These are phyloP conservation scores for Suillus occidentalis DNA, from an alignment of 768 basidiomycete genomes.

Conservation along the genomic window DNA sequence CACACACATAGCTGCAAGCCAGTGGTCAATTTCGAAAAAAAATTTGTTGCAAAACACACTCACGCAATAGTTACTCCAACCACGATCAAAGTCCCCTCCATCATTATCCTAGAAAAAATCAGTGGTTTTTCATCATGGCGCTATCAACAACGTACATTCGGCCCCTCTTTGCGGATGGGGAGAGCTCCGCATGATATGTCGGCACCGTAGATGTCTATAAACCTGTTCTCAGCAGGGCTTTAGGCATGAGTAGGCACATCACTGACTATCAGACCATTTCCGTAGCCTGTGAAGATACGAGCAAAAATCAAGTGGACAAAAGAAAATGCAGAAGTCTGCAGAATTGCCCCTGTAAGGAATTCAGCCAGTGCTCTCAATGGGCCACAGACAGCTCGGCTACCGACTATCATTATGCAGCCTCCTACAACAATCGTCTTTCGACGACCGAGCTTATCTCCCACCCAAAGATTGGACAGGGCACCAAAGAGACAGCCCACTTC, in stretches of 20 bases:
- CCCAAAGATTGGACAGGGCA: slow-evolving; percentile 41
- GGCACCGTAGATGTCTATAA: slow-evolving; percentile 43
- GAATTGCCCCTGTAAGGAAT: slow-evolving; percentile 26
- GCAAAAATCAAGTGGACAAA: slow-evolving; percentile 43
- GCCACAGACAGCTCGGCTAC: slow-evolving; percentile 10
- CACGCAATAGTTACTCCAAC: slow-evolving; percentile 42
- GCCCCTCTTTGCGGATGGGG: slow-evolving; percentile 42
- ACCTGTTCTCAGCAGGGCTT: neutral
- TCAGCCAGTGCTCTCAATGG: neutral
- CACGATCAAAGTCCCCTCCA: slow-evolving; percentile 9
- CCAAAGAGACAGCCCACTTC: slow-evolving; percentile 46
- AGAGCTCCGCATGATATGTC: slow-evolving; percentile 46
- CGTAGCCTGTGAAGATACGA: slow-evolving; percentile 40
- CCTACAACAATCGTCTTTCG: slow-evolving; percentile 39
- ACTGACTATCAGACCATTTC: slow-evolving; percentile 41
- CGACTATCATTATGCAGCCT: slow-evolving; percentile 42
- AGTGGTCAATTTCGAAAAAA: neutral
- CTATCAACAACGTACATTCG: slow-evolving; percentile 21
- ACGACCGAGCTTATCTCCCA: slow-evolving; percentile 42
- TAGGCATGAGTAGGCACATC: neutral
- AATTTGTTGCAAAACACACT: slow-evolving; percentile 11
- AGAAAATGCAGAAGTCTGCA: slow-evolving; percentile 37
- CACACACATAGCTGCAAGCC: neutral
- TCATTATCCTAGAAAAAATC: slow-evolving; percentile 9
- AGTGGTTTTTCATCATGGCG: neutral